These are phyloP conservation scores for Priceomyces medius DNA, from an alignment of 805 yeast species.

Conservation along the genomic window DNA sequence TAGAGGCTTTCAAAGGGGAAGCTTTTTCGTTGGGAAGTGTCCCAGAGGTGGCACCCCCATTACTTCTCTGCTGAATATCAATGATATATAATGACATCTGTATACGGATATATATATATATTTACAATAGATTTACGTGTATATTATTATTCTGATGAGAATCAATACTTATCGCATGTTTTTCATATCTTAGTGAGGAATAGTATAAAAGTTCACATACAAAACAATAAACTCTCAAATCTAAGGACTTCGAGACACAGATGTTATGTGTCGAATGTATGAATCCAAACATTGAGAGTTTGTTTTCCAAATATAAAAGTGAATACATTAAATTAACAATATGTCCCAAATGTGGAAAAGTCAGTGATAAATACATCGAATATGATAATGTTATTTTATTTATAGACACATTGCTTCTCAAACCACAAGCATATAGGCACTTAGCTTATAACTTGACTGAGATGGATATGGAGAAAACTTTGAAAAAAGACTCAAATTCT, in stretches of 20 bases:
- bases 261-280: conserved; percentile 93
- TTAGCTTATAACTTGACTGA: conserved; percentile 70
- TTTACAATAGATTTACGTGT: too few species aligned
- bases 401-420: conserved; percentile 77
- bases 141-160: too few species aligned
- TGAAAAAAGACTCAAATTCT: conserved; percentile 13
- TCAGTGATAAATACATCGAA: conserved; percentile 90
- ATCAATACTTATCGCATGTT: too few species aligned
- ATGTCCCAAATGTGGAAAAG: conserved; percentile 67
- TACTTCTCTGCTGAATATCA: conserved; percentile 9
- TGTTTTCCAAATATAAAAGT: conserved; percentile 72
- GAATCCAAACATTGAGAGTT: conserved; percentile 53
- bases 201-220: too few species aligned
- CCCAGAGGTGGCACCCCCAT: conserved; percentile 75
- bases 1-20: conserved; percentile 47
- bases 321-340: conserved; percentile 77
- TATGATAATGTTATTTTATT: conserved; percentile 80
- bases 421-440: conserved; percentile 87
- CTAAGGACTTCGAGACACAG: background rate
- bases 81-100: background rate
- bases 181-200: too few species aligned
- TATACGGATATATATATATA: too few species aligned
- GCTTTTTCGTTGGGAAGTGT: conserved; percentile 58
- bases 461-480: conserved; percentile 14
- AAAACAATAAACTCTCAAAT: too few species aligned